Evolutionary conservation across 352 stramenopile genomes (phyloP).

Genomic region (Phytophthora colocasiae): DNA sequence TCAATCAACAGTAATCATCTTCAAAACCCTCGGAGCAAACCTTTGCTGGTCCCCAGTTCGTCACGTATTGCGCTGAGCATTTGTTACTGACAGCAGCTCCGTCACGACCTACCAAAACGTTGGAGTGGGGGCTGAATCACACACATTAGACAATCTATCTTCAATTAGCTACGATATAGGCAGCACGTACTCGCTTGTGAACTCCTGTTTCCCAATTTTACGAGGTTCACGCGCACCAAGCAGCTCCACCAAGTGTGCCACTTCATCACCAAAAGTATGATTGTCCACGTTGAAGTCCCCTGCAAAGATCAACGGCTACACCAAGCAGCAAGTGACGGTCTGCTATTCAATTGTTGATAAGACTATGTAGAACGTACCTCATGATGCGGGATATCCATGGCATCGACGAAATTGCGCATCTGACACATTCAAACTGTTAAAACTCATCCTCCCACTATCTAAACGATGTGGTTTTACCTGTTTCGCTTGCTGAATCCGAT

Average conservation of each 20-base stretch:
- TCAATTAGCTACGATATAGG: neutral
- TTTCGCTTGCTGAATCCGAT: slow-evolving; percentile 72
- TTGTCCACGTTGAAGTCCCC: slow-evolving; percentile 90
- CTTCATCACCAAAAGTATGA: slow-evolving; percentile 74
- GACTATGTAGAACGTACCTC: slow-evolving; percentile 48
- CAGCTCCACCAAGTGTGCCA: slow-evolving; percentile 64
- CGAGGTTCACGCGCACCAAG: slow-evolving; percentile 55
- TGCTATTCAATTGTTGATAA: neutral
- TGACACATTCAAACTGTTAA: slow-evolving; percentile 20
- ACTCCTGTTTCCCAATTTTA: slow-evolving; percentile 63
- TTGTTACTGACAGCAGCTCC: slow-evolving; percentile 80
- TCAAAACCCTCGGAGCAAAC: slow-evolving; percentile 21
- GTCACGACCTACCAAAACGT: slow-evolving; percentile 82
- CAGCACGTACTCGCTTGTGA: slow-evolving; percentile 79
- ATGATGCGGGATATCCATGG: slow-evolving; percentile 62
- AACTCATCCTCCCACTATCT: neutral
- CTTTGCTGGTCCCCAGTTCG: slow-evolving; percentile 72
- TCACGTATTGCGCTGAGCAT: slow-evolving; percentile 67
- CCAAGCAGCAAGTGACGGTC: slow-evolving; percentile 1
- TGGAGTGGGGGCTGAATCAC: slow-evolving; percentile 65
- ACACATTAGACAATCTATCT: neutral
- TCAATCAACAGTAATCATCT: neutral
- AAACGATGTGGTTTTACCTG: slow-evolving; percentile 44
- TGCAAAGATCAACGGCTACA: slow-evolving; percentile 77
- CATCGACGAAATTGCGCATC: slow-evolving; percentile 74